Evolutionary conservation across 1,139 yeast species (phyloP).

Genomic region (Pichia sp.): DNA sequence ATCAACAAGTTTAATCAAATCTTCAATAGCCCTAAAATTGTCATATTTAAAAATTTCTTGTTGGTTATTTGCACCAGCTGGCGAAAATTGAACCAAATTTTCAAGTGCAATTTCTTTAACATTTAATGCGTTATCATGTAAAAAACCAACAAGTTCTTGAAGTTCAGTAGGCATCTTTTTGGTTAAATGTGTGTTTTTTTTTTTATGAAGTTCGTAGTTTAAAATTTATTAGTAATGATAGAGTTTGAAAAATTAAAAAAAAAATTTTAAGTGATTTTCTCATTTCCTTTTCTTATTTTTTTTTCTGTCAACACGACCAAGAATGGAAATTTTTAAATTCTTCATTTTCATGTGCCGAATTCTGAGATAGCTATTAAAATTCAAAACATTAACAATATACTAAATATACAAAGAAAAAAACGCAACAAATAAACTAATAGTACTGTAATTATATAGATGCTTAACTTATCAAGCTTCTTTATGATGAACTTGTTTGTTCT

Average conservation of each 20-base stretch:
- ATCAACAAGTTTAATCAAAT: slow-evolving; percentile 54
- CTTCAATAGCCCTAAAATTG: slow-evolving; percentile 66
- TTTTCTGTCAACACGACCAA: too few species aligned
- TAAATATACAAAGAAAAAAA: too few species aligned
- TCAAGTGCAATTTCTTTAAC: slow-evolving; percentile 83
- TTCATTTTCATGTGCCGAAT: too few species aligned
- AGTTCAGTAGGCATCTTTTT: slow-evolving; percentile 18
- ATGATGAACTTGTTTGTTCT: slow-evolving; percentile 35
- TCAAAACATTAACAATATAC: too few species aligned
- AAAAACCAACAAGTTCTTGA: slow-evolving; percentile 52
- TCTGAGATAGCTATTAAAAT: too few species aligned
- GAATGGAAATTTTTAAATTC: too few species aligned
- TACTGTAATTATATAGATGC: too few species aligned
- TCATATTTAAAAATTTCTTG: slow-evolving; percentile 64
- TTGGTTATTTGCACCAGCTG: slow-evolving; percentile 37
- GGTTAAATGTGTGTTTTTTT: neutral
- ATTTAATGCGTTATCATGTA: slow-evolving; percentile 78
- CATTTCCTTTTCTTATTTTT: too few species aligned
- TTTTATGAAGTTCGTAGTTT: neutral
- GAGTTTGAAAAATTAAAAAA: neutral
- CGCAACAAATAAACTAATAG: too few species aligned
- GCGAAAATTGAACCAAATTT: slow-evolving; percentile 76
- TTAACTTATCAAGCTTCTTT: slow-evolving; percentile 10
- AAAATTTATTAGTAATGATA: neutral
- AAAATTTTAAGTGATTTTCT: too few species aligned